phyloP scores from a whole-genome alignment of 768 basidiomycete species.

The Suillus discolor region DNA sequence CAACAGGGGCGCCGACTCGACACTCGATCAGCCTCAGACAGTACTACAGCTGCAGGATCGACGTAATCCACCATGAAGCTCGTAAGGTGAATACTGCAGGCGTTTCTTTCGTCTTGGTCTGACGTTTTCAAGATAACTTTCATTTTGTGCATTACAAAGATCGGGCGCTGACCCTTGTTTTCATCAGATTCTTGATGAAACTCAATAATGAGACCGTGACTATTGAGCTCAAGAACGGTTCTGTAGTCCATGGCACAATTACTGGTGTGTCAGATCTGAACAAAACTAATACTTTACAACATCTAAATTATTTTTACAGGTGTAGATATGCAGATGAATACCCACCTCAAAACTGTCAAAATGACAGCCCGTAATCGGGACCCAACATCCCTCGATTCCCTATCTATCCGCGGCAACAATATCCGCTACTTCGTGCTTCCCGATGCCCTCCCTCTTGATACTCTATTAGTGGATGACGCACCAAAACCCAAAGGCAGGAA shows the following conservation, averaged over 20 bases:
- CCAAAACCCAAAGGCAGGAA: conserved; percentile 93
- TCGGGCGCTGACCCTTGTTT: conserved; percentile 23
- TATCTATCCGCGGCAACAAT: conserved; percentile 96
- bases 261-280: conserved; percentile 62
- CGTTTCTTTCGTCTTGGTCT: conserved; percentile 10
- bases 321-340: conserved; percentile 99
- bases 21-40: not conserved
- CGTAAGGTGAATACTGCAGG: conserved; percentile 58
- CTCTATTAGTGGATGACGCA: conserved; percentile 95
- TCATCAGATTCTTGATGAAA: conserved; percentile 94
- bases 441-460: conserved; percentile 94
- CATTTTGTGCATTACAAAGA: conserved; percentile 12
- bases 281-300: not conserved
- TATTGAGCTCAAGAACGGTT: conserved; percentile 97
- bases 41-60: not conserved
- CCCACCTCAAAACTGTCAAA: conserved; percentile 96
- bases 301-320: conserved; percentile 48
- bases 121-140: conserved; percentile 6
- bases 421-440: conserved; percentile 98
- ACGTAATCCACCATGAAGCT: conserved; percentile 70
- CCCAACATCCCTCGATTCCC: conserved; percentile 80
- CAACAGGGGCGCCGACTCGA: conserved; percentile 7
- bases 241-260: conserved; percentile 93
- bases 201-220: conserved; percentile 99
- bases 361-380: conserved; percentile 93